Percentiles rank a stretch among this genome's conserved stretches.
Evolutionary conservation across 805 yeast genomes (phyloP).

Genomic region (Ogataea saltuana): DNA sequence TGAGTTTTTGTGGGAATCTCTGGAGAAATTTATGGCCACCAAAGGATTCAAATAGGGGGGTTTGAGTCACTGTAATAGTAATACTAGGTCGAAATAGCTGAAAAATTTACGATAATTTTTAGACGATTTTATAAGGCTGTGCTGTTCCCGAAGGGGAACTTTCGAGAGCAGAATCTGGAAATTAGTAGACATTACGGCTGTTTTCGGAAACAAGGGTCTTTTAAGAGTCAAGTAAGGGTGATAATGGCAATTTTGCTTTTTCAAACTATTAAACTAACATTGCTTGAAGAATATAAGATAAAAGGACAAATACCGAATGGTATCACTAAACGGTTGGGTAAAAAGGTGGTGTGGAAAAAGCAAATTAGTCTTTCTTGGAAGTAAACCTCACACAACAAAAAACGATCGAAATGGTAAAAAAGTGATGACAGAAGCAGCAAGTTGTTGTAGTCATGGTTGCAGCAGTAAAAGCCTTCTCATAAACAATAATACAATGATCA

Average conservation of each 20-base stretch:
- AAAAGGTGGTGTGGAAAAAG: conserved; percentile 1
- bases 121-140: not conserved
- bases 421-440: conserved; percentile 7
- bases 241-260: conserved; percentile 1
- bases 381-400: conserved; percentile 2
- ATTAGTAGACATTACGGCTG: no score
- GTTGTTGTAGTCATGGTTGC: conserved; percentile 5
- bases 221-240: no score
- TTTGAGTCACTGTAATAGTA: no score
- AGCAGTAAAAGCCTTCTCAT: conserved; percentile 7
- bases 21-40: conserved; percentile 71
- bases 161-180: conserved; percentile 3
- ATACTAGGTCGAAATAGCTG: no score
- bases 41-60: conserved; percentile 52
- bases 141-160: conserved; percentile 3
- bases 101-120: no score
- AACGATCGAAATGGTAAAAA: conserved; percentile 11
- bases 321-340: conserved; percentile 6
- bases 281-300: not conserved
- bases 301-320: conserved; percentile 5
- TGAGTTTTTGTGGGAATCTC: conserved; percentile 78
- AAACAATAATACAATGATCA: conserved; percentile 9
- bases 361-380: conserved; percentile 4
- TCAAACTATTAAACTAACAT: conserved; percentile 8
- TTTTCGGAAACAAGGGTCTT: no score